Base-by-base conservation (phyloP, 345 rosid genomes). In the Iberis pinnata region DNA sequence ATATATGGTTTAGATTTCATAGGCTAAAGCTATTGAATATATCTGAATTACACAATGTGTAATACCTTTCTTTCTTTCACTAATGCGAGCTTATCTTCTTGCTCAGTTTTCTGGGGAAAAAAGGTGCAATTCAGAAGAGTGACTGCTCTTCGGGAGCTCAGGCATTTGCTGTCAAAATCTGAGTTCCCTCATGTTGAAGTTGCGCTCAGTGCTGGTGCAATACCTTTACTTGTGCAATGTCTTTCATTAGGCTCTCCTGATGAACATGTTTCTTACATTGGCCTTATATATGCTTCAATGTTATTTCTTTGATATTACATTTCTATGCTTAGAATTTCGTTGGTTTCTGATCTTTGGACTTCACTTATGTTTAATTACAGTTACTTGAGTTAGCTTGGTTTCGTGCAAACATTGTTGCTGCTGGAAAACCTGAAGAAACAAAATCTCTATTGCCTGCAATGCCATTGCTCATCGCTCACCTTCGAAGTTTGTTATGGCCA, bases 311-410 rank as follows among this genome's bases (percentile, higher is more conserved):
- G 13, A 13, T 25, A 31, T 16, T 18, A 7, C 18, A 48, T 43
- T 46, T 38, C n/a, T n/a, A n/a, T n/a, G n/a, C n/a, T n/a, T n/a
- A n/a, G n/a, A n/a, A n/a, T n/a, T n/a, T n/a, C n/a, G n/a, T n/a
- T n/a, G n/a, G n/a, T n/a, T n/a, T n/a, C n/a, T n/a, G 25, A 22
- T 22, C 25, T 22, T 22, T 22, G 3, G 3, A 22, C 6, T 22
- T 22, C 25, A 22, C 11, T 61, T 62, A 19, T 67, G 11, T 19
- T 26, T 48, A 26, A 48, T 63, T 69, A 65, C 90, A 92, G 97
- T 82, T 92, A 70, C 88, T 92, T 56, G 97, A 88, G 82, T 81
- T 94, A 50, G 95, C 97, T 41, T 88, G 95, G 97, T 85, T 97
- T 69, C 95, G 88, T 25, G 88, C 97, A 54, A 92, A 92, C 56